Percentiles rank a stretch among this genome's conserved stretches.
Conservation (phyloP, 352 stramenopile species). For the Phytophthora pseudosyringae region DNA sequence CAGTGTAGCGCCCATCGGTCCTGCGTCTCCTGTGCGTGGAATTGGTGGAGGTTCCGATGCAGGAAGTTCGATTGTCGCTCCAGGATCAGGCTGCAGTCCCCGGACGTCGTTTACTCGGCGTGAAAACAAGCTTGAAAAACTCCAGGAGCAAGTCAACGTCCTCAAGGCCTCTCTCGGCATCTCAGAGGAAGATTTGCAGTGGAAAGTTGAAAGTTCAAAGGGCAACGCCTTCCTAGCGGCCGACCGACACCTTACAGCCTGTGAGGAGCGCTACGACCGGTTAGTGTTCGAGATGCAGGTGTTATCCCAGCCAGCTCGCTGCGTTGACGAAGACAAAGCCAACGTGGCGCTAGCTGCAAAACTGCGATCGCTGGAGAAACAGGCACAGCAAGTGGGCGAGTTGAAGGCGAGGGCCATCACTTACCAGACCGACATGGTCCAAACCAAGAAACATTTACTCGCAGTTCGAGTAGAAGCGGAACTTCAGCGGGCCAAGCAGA, state of each 20-base stretch:
- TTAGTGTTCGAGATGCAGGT: conserved; percentile 71
- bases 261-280: conserved; percentile 75
- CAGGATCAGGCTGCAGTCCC: conserved; percentile 10
- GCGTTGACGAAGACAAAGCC: conserved; percentile 52
- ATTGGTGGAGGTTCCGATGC: not conserved
- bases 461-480: conserved; percentile 49
- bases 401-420: conserved; percentile 41
- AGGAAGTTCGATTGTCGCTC: not conserved
- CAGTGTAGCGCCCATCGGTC: conserved; percentile 61
- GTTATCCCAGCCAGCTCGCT: conserved; percentile 53
- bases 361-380: conserved; percentile 43
- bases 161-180: conserved; percentile 77
- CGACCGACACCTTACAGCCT: conserved; percentile 53
- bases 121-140: conserved; percentile 64
- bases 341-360: conserved; percentile 53
- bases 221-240: conserved; percentile 75
- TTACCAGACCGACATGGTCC: conserved; percentile 45
- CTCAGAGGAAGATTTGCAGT: conserved; percentile 80
- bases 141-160: conserved; percentile 78
- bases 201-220: conserved; percentile 80
- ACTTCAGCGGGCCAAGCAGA: conserved; percentile 43
- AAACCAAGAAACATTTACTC: conserved; percentile 55
- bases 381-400: conserved; percentile 49
- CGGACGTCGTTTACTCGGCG: conserved; percentile 45
- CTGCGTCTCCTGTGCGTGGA: conserved; percentile 4